Evolutionary conservation across 1,284 basidiomycete species (phyloP).

Genomic region (Irpex lacteus): DNA sequence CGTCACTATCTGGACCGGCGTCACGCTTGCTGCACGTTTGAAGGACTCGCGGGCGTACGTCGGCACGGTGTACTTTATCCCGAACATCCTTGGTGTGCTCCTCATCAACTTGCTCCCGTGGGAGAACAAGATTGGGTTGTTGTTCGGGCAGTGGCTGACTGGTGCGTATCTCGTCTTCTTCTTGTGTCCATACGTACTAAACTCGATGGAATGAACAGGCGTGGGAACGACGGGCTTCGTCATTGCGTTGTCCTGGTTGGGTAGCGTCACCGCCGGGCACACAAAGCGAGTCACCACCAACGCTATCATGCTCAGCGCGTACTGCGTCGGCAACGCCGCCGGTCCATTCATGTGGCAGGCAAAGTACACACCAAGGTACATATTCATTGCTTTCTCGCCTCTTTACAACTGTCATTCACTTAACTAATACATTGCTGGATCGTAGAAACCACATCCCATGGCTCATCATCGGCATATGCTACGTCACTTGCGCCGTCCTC

Average conservation of each 20-base stretch:
- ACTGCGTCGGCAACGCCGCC: constrained; percentile 67
- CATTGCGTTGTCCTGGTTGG: constrained; percentile 68
- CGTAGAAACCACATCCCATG: constrained; percentile 61
- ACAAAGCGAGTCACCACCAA: constrained; percentile 70
- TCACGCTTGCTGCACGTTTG: constrained; percentile 54
- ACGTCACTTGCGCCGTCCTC: constrained; percentile 44
- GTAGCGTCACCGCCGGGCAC: constrained; percentile 68
- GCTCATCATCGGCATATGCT: constrained; percentile 60
- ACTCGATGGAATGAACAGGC: constrained; percentile 33
- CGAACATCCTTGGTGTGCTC: constrained; percentile 57
- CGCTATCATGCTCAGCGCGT: constrained; percentile 67
- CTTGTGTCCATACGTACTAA: too few relatives aligned
- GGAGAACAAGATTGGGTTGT: constrained; percentile 57
- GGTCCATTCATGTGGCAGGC: constrained; percentile 75
- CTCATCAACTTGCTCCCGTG: constrained; percentile 65
- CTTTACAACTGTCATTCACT: too few relatives aligned
- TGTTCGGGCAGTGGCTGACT: constrained; percentile 60
- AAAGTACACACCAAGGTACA: constrained; percentile 59
- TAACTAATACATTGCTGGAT: too few relatives aligned
- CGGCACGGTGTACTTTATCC: constrained; percentile 59
- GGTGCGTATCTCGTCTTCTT: constrained; percentile 38
- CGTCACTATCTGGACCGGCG: constrained; percentile 58
- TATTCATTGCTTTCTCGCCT: not conserved
- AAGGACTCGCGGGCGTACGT: constrained; percentile 61
- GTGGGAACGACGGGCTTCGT: constrained; percentile 69